A percentile compares a stretch with the other conserved stretches of the same genome.
phyloP scores from a whole-genome alignment of 2,329 filamentous ascomycete genomes.

The Dothiorella sarmentorum region DNA sequence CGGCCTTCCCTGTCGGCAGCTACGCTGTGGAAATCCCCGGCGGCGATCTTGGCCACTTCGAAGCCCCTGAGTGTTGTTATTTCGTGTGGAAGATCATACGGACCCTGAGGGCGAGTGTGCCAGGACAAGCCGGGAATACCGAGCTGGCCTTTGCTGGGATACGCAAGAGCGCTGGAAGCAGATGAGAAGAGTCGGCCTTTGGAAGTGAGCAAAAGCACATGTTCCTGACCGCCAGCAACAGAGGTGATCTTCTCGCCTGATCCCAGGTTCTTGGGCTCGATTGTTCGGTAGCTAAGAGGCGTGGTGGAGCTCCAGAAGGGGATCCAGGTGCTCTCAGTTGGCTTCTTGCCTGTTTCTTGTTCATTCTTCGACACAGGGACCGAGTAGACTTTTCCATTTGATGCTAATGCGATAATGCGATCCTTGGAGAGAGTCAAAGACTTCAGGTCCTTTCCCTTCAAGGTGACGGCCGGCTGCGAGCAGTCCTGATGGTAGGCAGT shows the following conservation, averaged over 20 bases:
- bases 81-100: constrained; percentile 81
- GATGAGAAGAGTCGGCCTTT: constrained; percentile 83
- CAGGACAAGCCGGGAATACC: constrained; percentile 81
- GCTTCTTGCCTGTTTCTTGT: constrained; percentile 62
- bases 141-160: constrained; percentile 79
- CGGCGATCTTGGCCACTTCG: constrained; percentile 69
- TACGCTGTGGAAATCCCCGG: constrained; percentile 83
- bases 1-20: constrained; percentile 72
- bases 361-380: constrained; percentile 73
- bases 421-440: constrained; percentile 77
- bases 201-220: constrained; percentile 80
- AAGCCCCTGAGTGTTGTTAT: constrained; percentile 68
- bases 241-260: constrained; percentile 72
- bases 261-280: constrained; percentile 62
- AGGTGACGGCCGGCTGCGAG: constrained; percentile 63
- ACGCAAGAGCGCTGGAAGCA: constrained; percentile 74
- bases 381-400: constrained; percentile 76
- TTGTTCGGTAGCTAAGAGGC: constrained; percentile 65
- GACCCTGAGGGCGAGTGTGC: constrained; percentile 69
- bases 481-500: constrained; percentile 65
- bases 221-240: constrained; percentile 76
- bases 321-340: constrained; percentile 65
- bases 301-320: constrained; percentile 65
- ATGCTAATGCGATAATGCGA: constrained; percentile 74
- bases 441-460: constrained; percentile 76